Evolutionary conservation across 768 basidiomycete species (phyloP), one percentile per base, ranked within the genome.

Genomic region (Clitopilus hobsonii): DNA sequence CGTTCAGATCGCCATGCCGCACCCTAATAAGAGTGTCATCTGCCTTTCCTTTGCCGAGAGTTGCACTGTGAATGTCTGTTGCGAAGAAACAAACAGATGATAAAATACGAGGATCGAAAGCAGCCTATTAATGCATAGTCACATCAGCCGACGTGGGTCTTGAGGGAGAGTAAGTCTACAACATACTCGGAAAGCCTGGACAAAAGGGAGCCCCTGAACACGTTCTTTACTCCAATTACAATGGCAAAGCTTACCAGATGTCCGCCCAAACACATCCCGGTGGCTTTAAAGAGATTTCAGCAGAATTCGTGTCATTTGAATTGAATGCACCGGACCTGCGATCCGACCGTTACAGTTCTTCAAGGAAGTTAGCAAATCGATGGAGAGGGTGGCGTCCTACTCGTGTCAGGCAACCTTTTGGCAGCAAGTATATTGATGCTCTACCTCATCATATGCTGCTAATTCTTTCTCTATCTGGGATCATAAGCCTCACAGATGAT

Each of bases 71-170:
- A 47, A 98, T 84, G 67, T 96, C 94, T 14, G 96, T 98, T 1
- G 90, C 93, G 65, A 98, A 98, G 75, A 91, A 98, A 71, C 94
- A 97, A 38, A 96, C 90, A 0, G 91, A 80, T 0, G 95, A 76
- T 2, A 91, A 75, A 22, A 97, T 81, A 28, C 95, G 84, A 5
- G 79, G 74, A 66, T 98, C 89, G 65, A 98, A 94, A 0, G 94
- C 91, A 49, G 91, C 91, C 91, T 95, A 55, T 5, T 41, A 41
- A 29, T 20, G n/a, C n/a, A n/a, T n/a, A n/a, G n/a, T n/a, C n/a
- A n/a, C n/a, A n/a, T 26, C 24, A 26, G 47, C 6, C 55, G 20
- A 49, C 22, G 27, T n/a, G n/a, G 11, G 32, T 13, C 18, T 20
- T n/a, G n/a, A 50, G 45, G 38, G 14, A 26, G 26, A 30, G 13